Evolutionary conservation across 2,329 filamentous ascomycete genomes (phyloP).

Genomic region (Elsinoe batatas): DNA sequence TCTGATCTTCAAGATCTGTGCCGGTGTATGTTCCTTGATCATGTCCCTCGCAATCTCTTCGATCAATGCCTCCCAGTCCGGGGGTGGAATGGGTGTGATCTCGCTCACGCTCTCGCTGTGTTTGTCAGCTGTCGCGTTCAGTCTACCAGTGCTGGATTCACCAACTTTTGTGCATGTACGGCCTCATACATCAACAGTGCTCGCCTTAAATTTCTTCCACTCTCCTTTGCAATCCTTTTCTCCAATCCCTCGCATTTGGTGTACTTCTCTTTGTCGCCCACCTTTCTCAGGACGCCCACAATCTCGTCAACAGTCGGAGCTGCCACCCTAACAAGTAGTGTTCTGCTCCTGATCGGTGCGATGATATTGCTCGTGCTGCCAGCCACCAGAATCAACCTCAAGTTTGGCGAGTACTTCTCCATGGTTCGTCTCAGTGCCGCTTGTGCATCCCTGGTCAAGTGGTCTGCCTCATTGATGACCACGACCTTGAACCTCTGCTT

Average conservation of each 20-base stretch:
- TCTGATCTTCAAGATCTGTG: conserved; percentile 75
- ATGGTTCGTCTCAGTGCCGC: conserved; percentile 90
- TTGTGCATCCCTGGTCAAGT: conserved; percentile 87
- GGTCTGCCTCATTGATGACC: conserved; percentile 97
- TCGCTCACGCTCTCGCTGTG: conserved; percentile 80
- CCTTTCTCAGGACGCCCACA: conserved; percentile 57
- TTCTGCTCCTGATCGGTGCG: conserved; percentile 89
- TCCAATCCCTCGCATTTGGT: conserved; percentile 66
- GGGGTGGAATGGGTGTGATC: conserved; percentile 78
- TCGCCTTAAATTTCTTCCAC: conserved; percentile 78
- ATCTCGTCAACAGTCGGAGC: conserved; percentile 83
- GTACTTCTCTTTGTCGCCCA: conserved; percentile 76
- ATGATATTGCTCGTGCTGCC: conserved; percentile 98
- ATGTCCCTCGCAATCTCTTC: conserved; percentile 86
- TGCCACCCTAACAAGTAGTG: conserved; percentile 80
- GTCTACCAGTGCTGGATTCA: not conserved
- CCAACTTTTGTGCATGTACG: conserved; percentile 92
- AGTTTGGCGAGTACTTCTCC: conserved; percentile 97
- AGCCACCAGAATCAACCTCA: conserved; percentile 81
- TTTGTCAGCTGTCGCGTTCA: conserved; percentile 24
- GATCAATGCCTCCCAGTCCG: conserved; percentile 94
- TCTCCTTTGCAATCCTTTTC: conserved; percentile 77
- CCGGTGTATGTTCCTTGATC: conserved; percentile 83
- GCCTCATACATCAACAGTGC: conserved; percentile 96
- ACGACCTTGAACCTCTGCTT: conserved; percentile 96